A percentile compares a stretch with the other conserved stretches of the same genome.
Conservation (phyloP, 345 rosid genomes). For the Ceriops zippeliana region DNA sequence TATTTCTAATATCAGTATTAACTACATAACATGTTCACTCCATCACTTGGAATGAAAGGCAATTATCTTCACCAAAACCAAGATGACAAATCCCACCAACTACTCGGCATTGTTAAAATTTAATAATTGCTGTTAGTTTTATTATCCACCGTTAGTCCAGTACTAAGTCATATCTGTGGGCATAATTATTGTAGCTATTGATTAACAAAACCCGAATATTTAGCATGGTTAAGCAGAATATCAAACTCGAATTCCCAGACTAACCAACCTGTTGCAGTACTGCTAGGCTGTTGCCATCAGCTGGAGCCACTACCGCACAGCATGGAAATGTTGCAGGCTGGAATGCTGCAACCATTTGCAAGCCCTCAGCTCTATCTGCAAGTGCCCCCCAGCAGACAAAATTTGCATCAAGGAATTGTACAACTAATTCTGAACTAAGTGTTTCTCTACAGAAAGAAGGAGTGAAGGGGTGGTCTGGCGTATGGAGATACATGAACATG, state of each 20-base stretch:
- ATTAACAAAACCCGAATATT: no score
- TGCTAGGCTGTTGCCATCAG: conserved; percentile 37
- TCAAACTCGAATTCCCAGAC: background rate
- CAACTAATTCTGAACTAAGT: conserved; percentile 45
- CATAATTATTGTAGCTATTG: no score
- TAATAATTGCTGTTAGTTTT: no score
- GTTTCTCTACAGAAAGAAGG: conserved; percentile 54
- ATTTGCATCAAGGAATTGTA: conserved; percentile 55
- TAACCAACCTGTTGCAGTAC: conserved; percentile 52
- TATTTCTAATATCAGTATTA: no score
- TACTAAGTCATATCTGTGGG: no score
- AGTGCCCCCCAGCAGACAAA: conserved; percentile 54
- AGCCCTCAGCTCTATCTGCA: conserved; percentile 48
- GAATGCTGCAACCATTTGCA: conserved; percentile 39
- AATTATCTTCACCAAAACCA: no score
- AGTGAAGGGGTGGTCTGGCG: conserved; percentile 51
- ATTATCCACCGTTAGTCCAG: no score
- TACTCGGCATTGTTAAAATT: no score
- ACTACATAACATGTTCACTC: no score
- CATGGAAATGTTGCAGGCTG: conserved; percentile 49
- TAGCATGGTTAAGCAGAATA: background rate
- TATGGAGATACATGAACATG: conserved; percentile 55
- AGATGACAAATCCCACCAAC: no score
- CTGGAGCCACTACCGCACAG: conserved; percentile 52
- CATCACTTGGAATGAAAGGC: no score